phyloP scores from a whole-genome alignment of 139 green algal species.

The Ettlia oleoabundans region DNA sequence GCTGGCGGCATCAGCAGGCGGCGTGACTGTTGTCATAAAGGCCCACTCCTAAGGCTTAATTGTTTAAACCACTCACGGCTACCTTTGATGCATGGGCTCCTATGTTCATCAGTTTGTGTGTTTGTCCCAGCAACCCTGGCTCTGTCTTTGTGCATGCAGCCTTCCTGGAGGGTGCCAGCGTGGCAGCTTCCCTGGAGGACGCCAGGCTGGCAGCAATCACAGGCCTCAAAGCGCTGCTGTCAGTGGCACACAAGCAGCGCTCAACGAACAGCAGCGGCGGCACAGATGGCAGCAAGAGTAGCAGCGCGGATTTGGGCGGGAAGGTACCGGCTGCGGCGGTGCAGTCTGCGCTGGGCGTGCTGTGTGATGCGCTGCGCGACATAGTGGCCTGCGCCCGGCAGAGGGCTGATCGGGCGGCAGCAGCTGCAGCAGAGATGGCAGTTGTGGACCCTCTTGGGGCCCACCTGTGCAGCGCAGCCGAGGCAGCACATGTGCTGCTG shows the following conservation, averaged over 20 bases:
- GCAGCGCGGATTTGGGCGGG: not conserved
- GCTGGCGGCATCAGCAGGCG: too few relatives aligned
- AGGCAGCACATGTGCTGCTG: constrained; percentile 34
- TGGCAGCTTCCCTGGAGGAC: constrained; percentile 45
- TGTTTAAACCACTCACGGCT: too few relatives aligned
- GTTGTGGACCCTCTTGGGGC: constrained; percentile 21
- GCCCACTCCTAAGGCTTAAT: too few relatives aligned
- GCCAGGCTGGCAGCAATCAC: constrained; percentile 29
- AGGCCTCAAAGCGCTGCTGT: constrained; percentile 33
- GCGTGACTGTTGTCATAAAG: too few relatives aligned
- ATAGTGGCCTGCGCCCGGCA: not conserved
- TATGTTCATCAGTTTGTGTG: too few relatives aligned
- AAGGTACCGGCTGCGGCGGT: not conserved
- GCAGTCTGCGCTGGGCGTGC: not conserved
- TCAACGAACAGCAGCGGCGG: not conserved
- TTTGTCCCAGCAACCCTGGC: too few relatives aligned
- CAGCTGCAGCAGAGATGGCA: not conserved
- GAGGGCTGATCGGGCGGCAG: not conserved
- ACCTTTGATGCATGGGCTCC: too few relatives aligned
- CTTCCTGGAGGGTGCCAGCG: constrained; percentile 35
- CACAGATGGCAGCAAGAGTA: not conserved
- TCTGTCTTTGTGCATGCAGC: too few relatives aligned
- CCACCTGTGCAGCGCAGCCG: constrained; percentile 13
- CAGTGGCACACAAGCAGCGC: constrained; percentile 5
- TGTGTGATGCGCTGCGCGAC: constrained; percentile 3